A percentile compares a stretch with the other conserved stretches of the same genome.
Evolutionary conservation across 768 basidiomycete genomes (phyloP).

Genomic region (Tephrocybe sp.): DNA sequence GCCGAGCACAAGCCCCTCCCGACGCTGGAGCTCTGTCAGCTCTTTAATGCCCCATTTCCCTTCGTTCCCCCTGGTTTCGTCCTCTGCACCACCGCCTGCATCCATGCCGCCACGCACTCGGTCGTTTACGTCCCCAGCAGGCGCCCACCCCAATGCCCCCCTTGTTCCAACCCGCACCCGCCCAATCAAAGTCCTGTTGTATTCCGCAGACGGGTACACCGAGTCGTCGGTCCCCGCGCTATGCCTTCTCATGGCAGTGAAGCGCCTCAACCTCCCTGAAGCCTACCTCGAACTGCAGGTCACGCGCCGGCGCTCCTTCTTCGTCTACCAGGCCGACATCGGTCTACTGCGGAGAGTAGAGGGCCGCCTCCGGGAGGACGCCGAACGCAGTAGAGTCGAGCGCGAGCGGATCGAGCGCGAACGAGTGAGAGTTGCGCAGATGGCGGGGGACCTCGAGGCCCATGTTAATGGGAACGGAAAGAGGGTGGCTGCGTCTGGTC

Average conservation of each 20-base stretch:
- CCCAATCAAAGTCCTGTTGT: slow-evolving; percentile 75
- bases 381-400: slow-evolving; percentile 20
- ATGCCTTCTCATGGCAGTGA: slow-evolving; percentile 80
- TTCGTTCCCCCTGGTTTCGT: slow-evolving; percentile 24
- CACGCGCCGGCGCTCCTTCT: slow-evolving; percentile 79
- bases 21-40: slow-evolving; percentile 45
- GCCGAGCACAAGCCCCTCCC: slow-evolving; percentile 4
- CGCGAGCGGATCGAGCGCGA: slow-evolving; percentile 1
- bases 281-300: slow-evolving; percentile 93
- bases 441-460: slow-evolving; percentile 10
- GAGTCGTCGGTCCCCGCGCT: slow-evolving; percentile 89
- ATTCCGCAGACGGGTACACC: slow-evolving; percentile 89
- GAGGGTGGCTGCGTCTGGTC: slow-evolving; percentile 14
- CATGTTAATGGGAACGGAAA: slow-evolving; percentile 28
- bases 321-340: slow-evolving; percentile 85
- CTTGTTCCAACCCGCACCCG: slow-evolving; percentile 40
- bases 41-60: slow-evolving; percentile 40
- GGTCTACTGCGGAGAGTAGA: slow-evolving; percentile 74
- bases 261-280: slow-evolving; percentile 70
- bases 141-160: slow-evolving; percentile 14
- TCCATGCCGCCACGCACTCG: slow-evolving; percentile 28
- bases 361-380: slow-evolving; percentile 41
- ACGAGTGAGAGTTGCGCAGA: slow-evolving; percentile 7
- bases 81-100: background rate
- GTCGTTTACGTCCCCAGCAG: slow-evolving; percentile 32